Evolutionary conservation across 768 basidiomycete species (phyloP).

Genomic region (Holtermanniella nyarrowii): DNA sequence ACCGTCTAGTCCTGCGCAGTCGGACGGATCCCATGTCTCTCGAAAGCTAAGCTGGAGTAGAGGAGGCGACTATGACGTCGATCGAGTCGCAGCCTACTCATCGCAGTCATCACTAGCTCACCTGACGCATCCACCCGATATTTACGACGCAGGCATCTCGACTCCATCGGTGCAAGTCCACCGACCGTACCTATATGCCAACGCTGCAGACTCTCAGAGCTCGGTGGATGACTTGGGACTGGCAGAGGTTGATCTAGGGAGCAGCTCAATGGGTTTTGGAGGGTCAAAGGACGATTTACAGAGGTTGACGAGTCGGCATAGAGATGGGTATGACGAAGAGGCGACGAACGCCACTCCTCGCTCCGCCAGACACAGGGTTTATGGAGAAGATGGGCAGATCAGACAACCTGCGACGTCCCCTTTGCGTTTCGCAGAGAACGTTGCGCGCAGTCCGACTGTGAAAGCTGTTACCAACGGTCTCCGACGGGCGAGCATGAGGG

Average conservation of each 20-base stretch:
- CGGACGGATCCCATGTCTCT: neutral
- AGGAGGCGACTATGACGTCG: neutral
- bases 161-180: too few species aligned
- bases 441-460: slow-evolving; percentile 19
- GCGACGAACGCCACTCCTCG: neutral
- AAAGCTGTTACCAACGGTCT: slow-evolving; percentile 19
- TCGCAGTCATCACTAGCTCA: too few species aligned
- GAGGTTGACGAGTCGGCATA: neutral
- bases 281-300: neutral
- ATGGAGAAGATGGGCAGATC: neutral
- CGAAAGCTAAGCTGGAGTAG: neutral
- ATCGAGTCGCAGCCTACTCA: neutral
- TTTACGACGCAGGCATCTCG: too few species aligned
- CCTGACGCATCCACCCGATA: too few species aligned
- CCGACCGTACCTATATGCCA: neutral
- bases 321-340: neutral
- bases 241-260: too few species aligned
- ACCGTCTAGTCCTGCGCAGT: neutral
- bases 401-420: neutral
- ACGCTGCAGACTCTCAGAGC: neutral
- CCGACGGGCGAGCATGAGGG: slow-evolving; percentile 23
- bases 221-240: neutral
- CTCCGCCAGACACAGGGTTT: neutral
- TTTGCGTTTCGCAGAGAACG: slow-evolving; percentile 2
- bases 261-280: too few species aligned